Percentiles rank a stretch among this genome's conserved stretches.
phyloP scores from a whole-genome alignment of 257 asterid genomes.

The Penstemon barbatus region DNA sequence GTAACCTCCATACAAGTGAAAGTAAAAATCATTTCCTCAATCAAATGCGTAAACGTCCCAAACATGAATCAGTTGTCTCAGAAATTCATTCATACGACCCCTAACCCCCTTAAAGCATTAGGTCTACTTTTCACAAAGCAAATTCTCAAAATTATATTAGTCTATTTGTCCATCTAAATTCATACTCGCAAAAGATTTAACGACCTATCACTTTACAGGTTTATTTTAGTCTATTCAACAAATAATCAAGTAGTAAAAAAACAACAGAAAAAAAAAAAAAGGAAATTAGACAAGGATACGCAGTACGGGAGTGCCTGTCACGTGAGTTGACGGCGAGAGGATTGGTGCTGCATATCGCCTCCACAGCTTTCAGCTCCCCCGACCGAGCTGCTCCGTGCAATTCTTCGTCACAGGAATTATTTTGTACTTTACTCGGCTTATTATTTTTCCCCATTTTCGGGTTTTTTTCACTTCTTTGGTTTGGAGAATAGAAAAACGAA shows the following conservation, averaged over 20 bases:
- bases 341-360: conserved; percentile 61
- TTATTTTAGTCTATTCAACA: too few species aligned
- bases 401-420: conserved; percentile 45
- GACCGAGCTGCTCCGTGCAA: conserved; percentile 83
- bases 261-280: not conserved
- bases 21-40: too few species aligned
- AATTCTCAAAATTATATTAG: not conserved
- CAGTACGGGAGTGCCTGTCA: conserved; percentile 93
- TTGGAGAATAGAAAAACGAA: too few species aligned
- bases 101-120: too few species aligned
- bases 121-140: not conserved
- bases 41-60: too few species aligned
- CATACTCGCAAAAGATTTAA: too few species aligned
- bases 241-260: not conserved
- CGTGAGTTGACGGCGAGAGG: conserved; percentile 83
- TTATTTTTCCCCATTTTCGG: conserved; percentile 43
- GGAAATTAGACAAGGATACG: conserved; percentile 56
- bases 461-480: too few species aligned
- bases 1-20: too few species aligned
- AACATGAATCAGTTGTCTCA: too few species aligned
- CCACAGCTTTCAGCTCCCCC: conserved; percentile 77
- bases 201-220: too few species aligned
- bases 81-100: too few species aligned
- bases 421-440: conserved; percentile 23
- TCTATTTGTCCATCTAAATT: not conserved